These are phyloP conservation scores for Xanthoconium stramineum DNA, from an alignment of 768 basidiomycete species.

Conservation along the genomic window DNA sequence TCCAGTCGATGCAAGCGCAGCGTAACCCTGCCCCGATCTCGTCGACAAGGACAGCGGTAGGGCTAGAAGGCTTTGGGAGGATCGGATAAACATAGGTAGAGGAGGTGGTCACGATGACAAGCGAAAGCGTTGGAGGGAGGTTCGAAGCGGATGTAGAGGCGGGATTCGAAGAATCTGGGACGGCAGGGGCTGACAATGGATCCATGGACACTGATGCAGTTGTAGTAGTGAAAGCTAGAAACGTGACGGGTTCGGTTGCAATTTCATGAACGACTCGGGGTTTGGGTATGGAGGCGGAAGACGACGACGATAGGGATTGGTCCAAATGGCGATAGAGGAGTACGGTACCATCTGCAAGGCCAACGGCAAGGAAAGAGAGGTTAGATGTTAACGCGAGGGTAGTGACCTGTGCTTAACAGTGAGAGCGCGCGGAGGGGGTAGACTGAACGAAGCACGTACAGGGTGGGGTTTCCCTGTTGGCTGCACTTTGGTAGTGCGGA, in stretches of 20 bases:
- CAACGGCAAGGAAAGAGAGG: slow-evolving; percentile 84
- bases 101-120: slow-evolving; percentile 89
- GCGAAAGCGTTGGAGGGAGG: slow-evolving; percentile 45
- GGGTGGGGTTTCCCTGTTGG: slow-evolving; percentile 76
- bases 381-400: slow-evolving; percentile 74
- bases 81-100: slow-evolving; percentile 75
- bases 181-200: slow-evolving; percentile 9
- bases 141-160: background rate
- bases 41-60: slow-evolving; percentile 67
- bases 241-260: slow-evolving; percentile 85
- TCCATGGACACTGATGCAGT: slow-evolving; percentile 23
- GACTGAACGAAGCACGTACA: slow-evolving; percentile 36
- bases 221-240: slow-evolving; percentile 73
- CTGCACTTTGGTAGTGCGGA: slow-evolving; percentile 77
- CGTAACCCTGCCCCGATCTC: slow-evolving; percentile 84
- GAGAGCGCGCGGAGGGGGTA: background rate
- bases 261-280: slow-evolving; percentile 81
- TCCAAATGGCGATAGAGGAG: slow-evolving; percentile 88
- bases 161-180: slow-evolving; percentile 18
- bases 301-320: slow-evolving; percentile 74
- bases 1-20: slow-evolving; percentile 80
- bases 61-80: slow-evolving; percentile 67
- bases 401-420: slow-evolving; percentile 49
- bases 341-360: slow-evolving; percentile 93
- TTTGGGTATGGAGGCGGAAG: slow-evolving; percentile 78